These are phyloP conservation scores for Penicillium pancosmium DNA, from an alignment of 495 filamentous ascomycete genomes.

Conservation along the genomic window DNA sequence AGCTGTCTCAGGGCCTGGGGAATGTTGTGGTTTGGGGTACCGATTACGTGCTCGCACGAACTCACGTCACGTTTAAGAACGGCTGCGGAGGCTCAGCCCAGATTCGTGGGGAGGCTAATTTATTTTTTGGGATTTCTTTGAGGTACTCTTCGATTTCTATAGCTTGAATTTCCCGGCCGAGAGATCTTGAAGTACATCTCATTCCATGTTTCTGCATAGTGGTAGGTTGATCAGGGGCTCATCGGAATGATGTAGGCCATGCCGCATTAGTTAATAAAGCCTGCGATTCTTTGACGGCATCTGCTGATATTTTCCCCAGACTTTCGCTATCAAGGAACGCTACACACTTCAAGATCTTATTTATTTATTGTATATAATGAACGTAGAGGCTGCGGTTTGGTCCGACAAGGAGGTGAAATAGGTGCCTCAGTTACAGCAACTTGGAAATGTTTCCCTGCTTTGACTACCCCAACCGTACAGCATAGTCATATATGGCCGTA, in stretches of 20 bases:
- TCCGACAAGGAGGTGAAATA: too few relatives aligned
- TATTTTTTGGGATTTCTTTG: not conserved
- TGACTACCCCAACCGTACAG: too few relatives aligned
- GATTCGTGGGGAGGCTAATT: not conserved
- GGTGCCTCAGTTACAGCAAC: too few relatives aligned
- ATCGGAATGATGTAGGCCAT: not conserved
- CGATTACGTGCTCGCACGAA: conserved; percentile 47
- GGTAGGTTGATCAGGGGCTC: not conserved
- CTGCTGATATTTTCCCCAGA: too few relatives aligned
- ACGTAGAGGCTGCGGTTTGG: too few relatives aligned
- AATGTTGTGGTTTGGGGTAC: conserved; percentile 35
- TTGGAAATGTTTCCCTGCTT: too few relatives aligned
- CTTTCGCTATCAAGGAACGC: too few relatives aligned
- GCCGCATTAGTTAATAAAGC: too few relatives aligned
- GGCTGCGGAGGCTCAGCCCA: not conserved
- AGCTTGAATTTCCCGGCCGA: not conserved
- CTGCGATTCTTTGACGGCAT: too few relatives aligned
- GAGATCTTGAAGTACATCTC: not conserved
- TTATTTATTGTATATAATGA: too few relatives aligned
- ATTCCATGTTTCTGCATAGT: not conserved
- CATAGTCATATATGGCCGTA: too few relatives aligned
- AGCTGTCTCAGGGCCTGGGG: not conserved
- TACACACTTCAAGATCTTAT: too few relatives aligned
- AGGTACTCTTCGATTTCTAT: not conserved
- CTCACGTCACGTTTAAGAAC: conserved; percentile 6